A percentile compares a stretch with the other conserved stretches of the same genome.
These are phyloP conservation scores for Biscutella laevigata DNA, from an alignment of 441 rosid species.

Conservation along the genomic window DNA sequence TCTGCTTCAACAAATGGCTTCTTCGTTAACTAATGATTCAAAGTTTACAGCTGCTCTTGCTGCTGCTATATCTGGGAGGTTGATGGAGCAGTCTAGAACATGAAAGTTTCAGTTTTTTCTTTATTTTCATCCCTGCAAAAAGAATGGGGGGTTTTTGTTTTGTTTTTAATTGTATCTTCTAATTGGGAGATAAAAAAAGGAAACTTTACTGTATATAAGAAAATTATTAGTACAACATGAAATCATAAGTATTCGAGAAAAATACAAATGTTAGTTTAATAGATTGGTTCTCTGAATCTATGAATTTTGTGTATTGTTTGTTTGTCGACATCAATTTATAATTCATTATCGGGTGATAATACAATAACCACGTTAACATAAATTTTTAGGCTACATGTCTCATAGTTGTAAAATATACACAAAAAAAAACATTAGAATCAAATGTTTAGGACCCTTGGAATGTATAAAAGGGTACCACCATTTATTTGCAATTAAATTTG, in stretches of 20 bases:
- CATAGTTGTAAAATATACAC: no score
- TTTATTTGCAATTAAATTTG: no score
- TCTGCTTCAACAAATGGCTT: constrained; percentile 68
- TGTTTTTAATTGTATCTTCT: background rate
- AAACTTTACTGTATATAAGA: constrained; percentile 19
- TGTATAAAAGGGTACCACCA: no score
- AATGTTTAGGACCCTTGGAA: no score
- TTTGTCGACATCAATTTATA: no score
- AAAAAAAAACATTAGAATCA: no score
- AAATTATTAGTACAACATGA: background rate
- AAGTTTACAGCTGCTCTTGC: constrained; percentile 73
- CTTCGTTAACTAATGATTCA: constrained; percentile 73
- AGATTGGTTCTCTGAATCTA: background rate
- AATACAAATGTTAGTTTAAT: background rate
- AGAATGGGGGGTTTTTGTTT: background rate
- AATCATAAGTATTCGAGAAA: background rate
- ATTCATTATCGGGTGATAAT: no score
- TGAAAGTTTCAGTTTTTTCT: constrained; percentile 7
- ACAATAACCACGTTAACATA: no score
- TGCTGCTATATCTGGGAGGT: constrained; percentile 72
- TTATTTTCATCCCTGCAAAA: constrained; percentile 3
- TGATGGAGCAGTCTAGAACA: constrained; percentile 31
- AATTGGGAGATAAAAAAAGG: constrained; percentile 5
- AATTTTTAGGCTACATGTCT: no score
- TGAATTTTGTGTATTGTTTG: no score